Conservation (phyloP, 192 early-diverging fungal genomes). For the Diversispora epigaea region DNA sequence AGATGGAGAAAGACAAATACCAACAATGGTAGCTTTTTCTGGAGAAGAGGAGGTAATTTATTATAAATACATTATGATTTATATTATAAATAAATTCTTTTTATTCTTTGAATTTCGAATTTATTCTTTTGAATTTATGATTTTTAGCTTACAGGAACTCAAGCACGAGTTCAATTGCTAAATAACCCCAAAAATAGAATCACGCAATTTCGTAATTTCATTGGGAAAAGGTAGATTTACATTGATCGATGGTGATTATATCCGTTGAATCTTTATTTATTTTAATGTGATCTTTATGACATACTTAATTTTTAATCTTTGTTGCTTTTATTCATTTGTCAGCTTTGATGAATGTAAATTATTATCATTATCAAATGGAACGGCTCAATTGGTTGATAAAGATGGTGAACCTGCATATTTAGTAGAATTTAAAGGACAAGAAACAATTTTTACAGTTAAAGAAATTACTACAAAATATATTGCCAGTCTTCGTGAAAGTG, state of each 20-base stretch:
- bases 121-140: not conserved
- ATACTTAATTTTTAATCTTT: not conserved
- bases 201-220: constrained; percentile 77
- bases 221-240: constrained; percentile 74
- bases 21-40: constrained; percentile 89
- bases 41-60: constrained; percentile 85
- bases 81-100: not conserved
- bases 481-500: constrained; percentile 77
- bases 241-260: not conserved
- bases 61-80: not conserved
- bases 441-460: constrained; percentile 63
- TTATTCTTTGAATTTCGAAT: not conserved
- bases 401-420: constrained; percentile 61
- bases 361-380: constrained; percentile 36
- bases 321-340: not conserved
- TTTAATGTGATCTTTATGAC: constrained; percentile 8
- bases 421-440: constrained; percentile 61
- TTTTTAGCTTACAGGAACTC: constrained; percentile 51
- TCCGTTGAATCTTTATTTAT: no score
- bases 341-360: constrained; percentile 38
- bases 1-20: constrained; percentile 96
- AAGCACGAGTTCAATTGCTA: constrained; percentile 83
- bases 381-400: constrained; percentile 58
- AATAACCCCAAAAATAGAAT: constrained; percentile 92
- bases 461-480: constrained; percentile 82